A percentile compares a stretch with the other conserved stretches of the same genome.
Conservation (phyloP, 495 filamentous ascomycete species). For the Aspergillus steynii region DNA sequence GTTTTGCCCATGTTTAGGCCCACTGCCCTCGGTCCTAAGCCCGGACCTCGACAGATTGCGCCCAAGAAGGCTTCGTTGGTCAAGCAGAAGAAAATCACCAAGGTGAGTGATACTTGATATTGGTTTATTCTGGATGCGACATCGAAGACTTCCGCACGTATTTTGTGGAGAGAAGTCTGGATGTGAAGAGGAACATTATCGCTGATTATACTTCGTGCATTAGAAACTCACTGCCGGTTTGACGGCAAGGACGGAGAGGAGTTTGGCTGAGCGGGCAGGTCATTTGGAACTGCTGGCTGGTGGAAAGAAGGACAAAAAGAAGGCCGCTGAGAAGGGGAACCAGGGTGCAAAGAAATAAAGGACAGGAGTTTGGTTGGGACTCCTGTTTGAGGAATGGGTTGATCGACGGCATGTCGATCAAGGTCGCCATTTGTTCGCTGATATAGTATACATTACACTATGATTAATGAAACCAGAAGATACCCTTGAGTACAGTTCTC, state of each 20-base stretch:
- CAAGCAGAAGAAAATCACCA: slow-evolving; percentile 60
- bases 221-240: slow-evolving; percentile 67
- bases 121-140: too few species aligned
- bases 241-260: slow-evolving; percentile 63
- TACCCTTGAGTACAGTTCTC: slow-evolving; percentile 14
- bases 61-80: slow-evolving; percentile 66
- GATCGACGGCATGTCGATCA: neutral
- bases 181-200: neutral
- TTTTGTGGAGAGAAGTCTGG: neutral
- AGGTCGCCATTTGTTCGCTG: neutral
- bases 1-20: slow-evolving; percentile 7
- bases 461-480: slow-evolving; percentile 23
- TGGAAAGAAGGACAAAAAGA: slow-evolving; percentile 59
- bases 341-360: slow-evolving; percentile 7
- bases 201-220: slow-evolving; percentile 22
- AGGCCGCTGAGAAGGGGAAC: slow-evolving; percentile 25
- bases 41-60: slow-evolving; percentile 61
- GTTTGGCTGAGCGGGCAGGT: slow-evolving; percentile 66
- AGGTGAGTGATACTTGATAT: slow-evolving; percentile 41
- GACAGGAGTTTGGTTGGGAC: too few species aligned
- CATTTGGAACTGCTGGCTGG: slow-evolving; percentile 71
- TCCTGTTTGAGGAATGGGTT: neutral
- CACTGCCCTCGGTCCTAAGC: slow-evolving; percentile 44
- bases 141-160: neutral
- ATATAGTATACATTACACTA: slow-evolving; percentile 7